Evolutionary conservation across 345 rosid genomes (phyloP), one percentile per base, ranked within the genome.

Genomic region (Aethionema arabicum): DNA sequence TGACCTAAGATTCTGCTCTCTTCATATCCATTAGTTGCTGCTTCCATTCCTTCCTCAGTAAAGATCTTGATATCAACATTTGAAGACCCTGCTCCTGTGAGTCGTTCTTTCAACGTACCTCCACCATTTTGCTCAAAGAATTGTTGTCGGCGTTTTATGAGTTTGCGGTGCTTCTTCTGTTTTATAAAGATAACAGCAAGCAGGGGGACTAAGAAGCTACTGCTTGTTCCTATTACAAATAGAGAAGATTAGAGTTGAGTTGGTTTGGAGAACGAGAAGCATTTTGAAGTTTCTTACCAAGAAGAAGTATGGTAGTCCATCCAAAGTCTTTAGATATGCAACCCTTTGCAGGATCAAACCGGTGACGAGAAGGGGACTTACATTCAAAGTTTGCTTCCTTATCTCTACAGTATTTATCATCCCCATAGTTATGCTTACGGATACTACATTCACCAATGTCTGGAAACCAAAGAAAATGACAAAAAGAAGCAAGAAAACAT

Each of bases 1-100:
- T 60, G 47, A 0, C 79, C 76, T 6, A 62, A 0, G 63, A 76
- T 63, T 35, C 61, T 57, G 3, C 48, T 67, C 0, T 72, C 61
- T 2, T 63, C 56, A 48, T 72, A 76, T 62, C 60, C 60, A 12
- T 57, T 67, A 2, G 76, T 71, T 29, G 73, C 73, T 49, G 14
- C n/a, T 11, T 68, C 59, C 54, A 76, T 75, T 4, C 69, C 57
- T 37, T 52, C 60, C 2, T 56, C 73, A 7, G 63, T 54, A 60
- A 73, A 77, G 5, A 70, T 64, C 31, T 60, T 53, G 38, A 52
- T 50, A 32, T 67, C 70, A 8, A 43, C 36, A 8, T 65, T 57
- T 12, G 67, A 51, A 7, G 58, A 4, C 15, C 67, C 59, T 55
- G 56, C 49, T 21, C 65, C 58, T 36, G 56, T 21, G 52, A 70